Evolutionary conservation across 768 basidiomycete genomes (phyloP), one percentile per base, ranked within the genome.

Genomic region (Auriscalpium microsporum): DNA sequence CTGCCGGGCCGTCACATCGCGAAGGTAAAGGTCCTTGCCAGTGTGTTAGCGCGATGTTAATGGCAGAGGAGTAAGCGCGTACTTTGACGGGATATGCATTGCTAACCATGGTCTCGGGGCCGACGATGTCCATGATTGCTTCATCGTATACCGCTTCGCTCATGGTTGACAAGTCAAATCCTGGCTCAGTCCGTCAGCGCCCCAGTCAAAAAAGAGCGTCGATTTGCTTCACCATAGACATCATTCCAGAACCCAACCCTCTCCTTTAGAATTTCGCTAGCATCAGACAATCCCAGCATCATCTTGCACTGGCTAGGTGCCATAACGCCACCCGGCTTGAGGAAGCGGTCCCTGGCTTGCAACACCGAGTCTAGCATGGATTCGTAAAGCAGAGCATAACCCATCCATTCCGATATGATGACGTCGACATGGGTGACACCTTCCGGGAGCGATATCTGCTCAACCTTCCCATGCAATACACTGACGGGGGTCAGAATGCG

Each of bases 341-440:
- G 75, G 72, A 92, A 97, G 19, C 86, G 79, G 68, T 97, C 93
- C 16, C 95, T 79, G 0, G 95, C 95, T 58, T 75, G 72, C 17
- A 99, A 74, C 16, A 99, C 95, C 2, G 94, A 95, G 69, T 97
- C 95, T 36, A 98, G 80, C 95, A 99, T 97, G 45, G 88, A 90
- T 70, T 99, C 95, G 69, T 97, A 97, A 19, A 97, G 78, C 21
- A 92, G 74, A 1, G 85, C 86, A 64, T 91, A 92, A 14, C 85
- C 93, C 95, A 97, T 97, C 95, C 95, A 98, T 70, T 99, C 95
- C 4, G 92, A 94, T 50, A 98, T 75, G 68, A 99, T 94, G 56
- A 99, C 81, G 68, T 99, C 95, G 21, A 98, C 95, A 52, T 90
- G 75, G 10, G 79, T 73, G 49, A 86, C 72, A 52, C 72, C 81